A percentile compares a stretch with the other conserved stretches of the same genome.
phyloP scores from a whole-genome alignment of 176 grass and related monocot species.

The Hsuehochloa calcarea region DNA sequence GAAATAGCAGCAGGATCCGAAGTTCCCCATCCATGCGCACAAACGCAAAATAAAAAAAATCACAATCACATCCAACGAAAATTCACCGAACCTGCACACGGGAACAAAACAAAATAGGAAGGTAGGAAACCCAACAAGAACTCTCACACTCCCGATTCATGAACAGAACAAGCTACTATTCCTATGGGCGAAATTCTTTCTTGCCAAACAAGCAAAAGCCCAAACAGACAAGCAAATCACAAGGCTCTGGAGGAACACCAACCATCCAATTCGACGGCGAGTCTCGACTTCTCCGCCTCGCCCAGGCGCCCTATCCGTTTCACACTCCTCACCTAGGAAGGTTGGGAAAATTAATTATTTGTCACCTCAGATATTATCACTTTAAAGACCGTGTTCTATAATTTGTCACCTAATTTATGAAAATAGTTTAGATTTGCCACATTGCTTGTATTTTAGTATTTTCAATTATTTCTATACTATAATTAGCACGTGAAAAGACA shows the following conservation, averaged over 20 bases:
- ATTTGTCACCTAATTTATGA: too few species aligned
- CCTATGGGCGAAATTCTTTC: slow-evolving; percentile 30
- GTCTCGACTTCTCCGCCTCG: background rate
- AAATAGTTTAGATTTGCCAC: too few species aligned
- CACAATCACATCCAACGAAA: background rate
- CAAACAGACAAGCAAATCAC: background rate
- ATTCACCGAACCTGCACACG: background rate
- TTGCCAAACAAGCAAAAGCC: slow-evolving; percentile 25
- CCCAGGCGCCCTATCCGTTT: slow-evolving; percentile 34
- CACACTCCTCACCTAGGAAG: background rate
- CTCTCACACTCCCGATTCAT: background rate
- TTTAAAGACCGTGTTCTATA: too few species aligned
- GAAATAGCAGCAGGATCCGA: background rate
- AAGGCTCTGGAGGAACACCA: background rate
- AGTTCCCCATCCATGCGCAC: too few species aligned
- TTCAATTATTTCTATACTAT: too few species aligned
- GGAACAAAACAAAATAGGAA: background rate
- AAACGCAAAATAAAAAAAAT: background rate
- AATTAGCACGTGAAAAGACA: too few species aligned
- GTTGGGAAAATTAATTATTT: too few species aligned
- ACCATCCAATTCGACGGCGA: background rate
- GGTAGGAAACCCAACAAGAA: background rate
- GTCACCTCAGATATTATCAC: too few species aligned
- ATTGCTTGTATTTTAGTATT: too few species aligned
- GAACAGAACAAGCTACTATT: background rate